phyloP scores from a whole-genome alignment of 257 asterid genomes.

The Penstemon barbatus region DNA sequence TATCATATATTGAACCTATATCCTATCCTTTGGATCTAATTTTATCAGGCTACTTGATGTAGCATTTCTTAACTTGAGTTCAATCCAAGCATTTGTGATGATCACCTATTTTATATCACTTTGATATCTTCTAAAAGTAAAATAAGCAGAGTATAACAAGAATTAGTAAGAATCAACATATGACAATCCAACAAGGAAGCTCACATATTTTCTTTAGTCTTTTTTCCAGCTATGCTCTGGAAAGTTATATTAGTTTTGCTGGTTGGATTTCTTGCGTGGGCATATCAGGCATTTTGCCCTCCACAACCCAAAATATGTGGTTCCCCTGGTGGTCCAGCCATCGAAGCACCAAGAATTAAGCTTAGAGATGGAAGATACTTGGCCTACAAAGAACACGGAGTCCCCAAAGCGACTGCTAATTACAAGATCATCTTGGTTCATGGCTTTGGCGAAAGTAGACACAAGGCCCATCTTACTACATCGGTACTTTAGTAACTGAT shows the following conservation, averaged over 20 bases:
- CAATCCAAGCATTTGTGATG: too few species aligned
- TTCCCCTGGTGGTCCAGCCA: constrained; percentile 54
- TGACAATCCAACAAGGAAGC: background rate
- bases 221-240: constrained; percentile 56
- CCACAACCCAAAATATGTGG: constrained; percentile 71
- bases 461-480: constrained; percentile 49
- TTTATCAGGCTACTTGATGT: too few species aligned
- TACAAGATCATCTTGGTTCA: constrained; percentile 67
- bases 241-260: constrained; percentile 44
- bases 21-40: too few species aligned
- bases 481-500: constrained; percentile 45
- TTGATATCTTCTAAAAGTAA: background rate
- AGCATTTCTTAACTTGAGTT: too few species aligned
- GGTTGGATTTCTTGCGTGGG: constrained; percentile 61
- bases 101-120: too few species aligned
- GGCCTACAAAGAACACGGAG: constrained; percentile 81
- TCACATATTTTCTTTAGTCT: constrained; percentile 3
- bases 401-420: constrained; percentile 60
- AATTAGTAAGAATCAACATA: background rate
- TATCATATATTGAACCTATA: too few species aligned
- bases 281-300: constrained; percentile 50
- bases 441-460: constrained; percentile 62
- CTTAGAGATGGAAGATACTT: constrained; percentile 79
- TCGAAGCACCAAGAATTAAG: constrained; percentile 65
- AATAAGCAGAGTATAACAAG: constrained; percentile 4